Evolutionary conservation across 768 basidiomycete genomes (phyloP).

Genomic region (Trametes cinnabarina): DNA sequence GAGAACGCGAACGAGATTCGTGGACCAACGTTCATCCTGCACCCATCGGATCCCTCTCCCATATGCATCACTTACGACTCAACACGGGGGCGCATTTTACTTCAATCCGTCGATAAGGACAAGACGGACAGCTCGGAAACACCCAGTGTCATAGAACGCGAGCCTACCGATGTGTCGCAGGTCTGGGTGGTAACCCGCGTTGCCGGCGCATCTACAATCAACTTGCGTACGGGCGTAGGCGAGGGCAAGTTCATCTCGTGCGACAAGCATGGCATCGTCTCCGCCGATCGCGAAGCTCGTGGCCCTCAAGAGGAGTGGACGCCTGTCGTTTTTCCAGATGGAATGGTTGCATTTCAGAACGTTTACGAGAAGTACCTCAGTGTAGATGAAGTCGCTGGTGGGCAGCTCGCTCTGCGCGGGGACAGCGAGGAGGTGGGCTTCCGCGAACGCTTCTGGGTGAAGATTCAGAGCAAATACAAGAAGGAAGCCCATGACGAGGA

Average conservation of each 20-base stretch:
- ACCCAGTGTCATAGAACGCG: conserved; percentile 55
- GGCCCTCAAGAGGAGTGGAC: conserved; percentile 96
- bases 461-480: conserved; percentile 88
- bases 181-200: conserved; percentile 91
- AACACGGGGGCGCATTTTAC: conserved; percentile 68
- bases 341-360: conserved; percentile 86
- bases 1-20: conserved; percentile 71
- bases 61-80: conserved; percentile 77
- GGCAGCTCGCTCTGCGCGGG: conserved; percentile 70
- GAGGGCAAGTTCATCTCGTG: conserved; percentile 90
- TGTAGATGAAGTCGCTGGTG: conserved; percentile 86
- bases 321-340: conserved; percentile 75
- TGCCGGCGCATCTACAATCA: conserved; percentile 80
- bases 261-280: conserved; percentile 81
- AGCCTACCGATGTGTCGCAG: conserved; percentile 79
- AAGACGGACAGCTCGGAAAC: conserved; percentile 47
- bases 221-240: conserved; percentile 81
- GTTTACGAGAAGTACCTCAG: conserved; percentile 86
- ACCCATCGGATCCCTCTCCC: conserved; percentile 78
- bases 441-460: conserved; percentile 82
- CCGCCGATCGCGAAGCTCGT: conserved; percentile 82
- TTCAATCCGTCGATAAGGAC: conserved; percentile 63
- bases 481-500: conserved; percentile 68
- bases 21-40: conserved; percentile 83
- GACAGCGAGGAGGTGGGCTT: conserved; percentile 88